Conservation (phyloP, 176 grass and related monocot genomes). For the Musa schizocarpa region DNA sequence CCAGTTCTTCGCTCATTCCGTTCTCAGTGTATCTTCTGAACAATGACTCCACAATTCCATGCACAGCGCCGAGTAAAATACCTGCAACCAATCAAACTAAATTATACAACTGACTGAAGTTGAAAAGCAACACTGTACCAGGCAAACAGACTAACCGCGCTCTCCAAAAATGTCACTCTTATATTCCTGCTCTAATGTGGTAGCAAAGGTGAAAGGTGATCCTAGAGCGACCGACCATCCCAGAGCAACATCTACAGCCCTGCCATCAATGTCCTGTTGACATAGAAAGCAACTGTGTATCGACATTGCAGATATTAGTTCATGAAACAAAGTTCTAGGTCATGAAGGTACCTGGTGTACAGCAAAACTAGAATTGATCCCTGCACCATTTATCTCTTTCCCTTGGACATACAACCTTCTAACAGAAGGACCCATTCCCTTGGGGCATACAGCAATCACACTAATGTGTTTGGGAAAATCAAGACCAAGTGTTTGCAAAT, state of each 20-base stretch:
- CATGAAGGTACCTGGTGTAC: constrained; percentile 48
- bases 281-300: background rate
- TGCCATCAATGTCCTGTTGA: constrained; percentile 68
- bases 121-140: background rate
- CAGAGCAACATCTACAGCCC: constrained; percentile 75
- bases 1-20: constrained; percentile 55
- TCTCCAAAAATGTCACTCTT: constrained; percentile 87
- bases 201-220: constrained; percentile 72
- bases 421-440: constrained; percentile 76
- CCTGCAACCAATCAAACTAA: constrained; percentile 25
- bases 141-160: constrained; percentile 30
- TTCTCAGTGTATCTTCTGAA: constrained; percentile 74
- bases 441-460: constrained; percentile 73
- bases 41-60: constrained; percentile 62
- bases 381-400: constrained; percentile 80
- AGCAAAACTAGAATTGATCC: constrained; percentile 75
- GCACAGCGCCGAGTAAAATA: constrained; percentile 60
- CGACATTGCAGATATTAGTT: background rate
- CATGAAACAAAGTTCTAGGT: background rate
- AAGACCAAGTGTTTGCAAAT: constrained; percentile 49
- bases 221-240: constrained; percentile 76
- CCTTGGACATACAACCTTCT: constrained; percentile 74
- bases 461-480: constrained; percentile 74
- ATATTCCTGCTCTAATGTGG: constrained; percentile 61
- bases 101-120: background rate